Evolutionary conservation across 2,329 filamentous ascomycete species (phyloP).

Genomic region (Aspergillus tamarii): DNA sequence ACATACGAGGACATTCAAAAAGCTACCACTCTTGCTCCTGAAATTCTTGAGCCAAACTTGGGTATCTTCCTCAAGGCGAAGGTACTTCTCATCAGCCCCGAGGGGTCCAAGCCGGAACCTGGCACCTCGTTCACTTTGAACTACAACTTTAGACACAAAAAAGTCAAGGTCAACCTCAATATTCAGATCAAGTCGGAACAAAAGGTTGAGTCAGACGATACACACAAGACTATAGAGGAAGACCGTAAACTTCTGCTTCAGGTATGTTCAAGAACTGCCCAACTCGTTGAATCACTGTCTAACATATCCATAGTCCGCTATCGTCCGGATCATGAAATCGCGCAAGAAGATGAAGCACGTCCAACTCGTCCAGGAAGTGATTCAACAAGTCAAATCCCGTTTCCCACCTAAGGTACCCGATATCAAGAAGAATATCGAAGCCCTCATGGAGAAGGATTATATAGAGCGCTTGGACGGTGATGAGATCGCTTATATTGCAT

Average conservation of each 20-base stretch:
- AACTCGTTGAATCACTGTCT: not conserved
- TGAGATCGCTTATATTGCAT: slow-evolving; percentile 92
- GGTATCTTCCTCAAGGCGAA: slow-evolving; percentile 90
- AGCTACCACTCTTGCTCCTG: slow-evolving; percentile 76
- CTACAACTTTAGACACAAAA: slow-evolving; percentile 97
- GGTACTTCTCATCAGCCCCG: slow-evolving; percentile 73
- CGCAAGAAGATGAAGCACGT: slow-evolving; percentile 98
- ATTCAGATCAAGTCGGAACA: slow-evolving; percentile 92
- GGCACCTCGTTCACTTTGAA: slow-evolving; percentile 85
- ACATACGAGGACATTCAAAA: slow-evolving; percentile 85
- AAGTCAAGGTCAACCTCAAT: slow-evolving; percentile 95
- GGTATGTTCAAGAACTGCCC: slow-evolving; percentile 61
- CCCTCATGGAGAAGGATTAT: slow-evolving; percentile 97
- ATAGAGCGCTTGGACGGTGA: slow-evolving; percentile 93
- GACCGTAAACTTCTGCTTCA: slow-evolving; percentile 95
- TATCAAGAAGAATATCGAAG: slow-evolving; percentile 99
- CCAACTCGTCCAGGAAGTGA: slow-evolving; percentile 91
- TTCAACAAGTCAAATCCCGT: slow-evolving; percentile 88
- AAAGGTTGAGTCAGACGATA: slow-evolving; percentile 95
- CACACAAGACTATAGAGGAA: slow-evolving; percentile 99
- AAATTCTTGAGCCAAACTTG: slow-evolving; percentile 84
- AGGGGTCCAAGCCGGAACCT: slow-evolving; percentile 73
- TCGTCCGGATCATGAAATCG: slow-evolving; percentile 99
- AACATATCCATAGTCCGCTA: slow-evolving; percentile 72
- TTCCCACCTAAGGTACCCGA: slow-evolving; percentile 92